Evolutionary conservation across 192 early-diverging fungal genomes (phyloP), one percentile per base, ranked within the genome.

Genomic region (Gaertneriomyces sp.): DNA sequence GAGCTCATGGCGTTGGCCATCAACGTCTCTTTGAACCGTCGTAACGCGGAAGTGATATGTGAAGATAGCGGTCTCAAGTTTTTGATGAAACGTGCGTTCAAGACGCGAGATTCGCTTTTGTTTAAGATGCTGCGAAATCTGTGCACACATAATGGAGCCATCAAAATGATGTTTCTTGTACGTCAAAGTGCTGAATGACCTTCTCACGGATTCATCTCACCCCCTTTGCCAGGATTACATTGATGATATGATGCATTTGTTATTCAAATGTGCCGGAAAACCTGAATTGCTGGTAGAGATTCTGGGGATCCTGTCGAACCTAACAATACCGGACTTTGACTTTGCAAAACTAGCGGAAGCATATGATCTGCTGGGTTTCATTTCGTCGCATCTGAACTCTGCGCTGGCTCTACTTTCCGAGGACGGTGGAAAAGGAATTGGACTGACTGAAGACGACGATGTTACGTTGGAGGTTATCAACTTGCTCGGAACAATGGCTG

Each of bases 321-420:
- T 83, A 14, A 80, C 43, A 0, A 81, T 83, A 7, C 75, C 76
- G 12, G 74, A 81, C 51, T 79, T 85, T 61, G 83, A 85, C 60
- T 83, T 69, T 60, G 75, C 74, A 5, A 82, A 82, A 57, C 73
- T 84, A 39, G 76, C 76, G 0, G 69, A 79, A 44, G 63, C 79
- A 1, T 84, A 82, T 62, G 25, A 60, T 14, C 72, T 84, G 9
- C 49, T 84, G 39, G 65, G 56, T 12, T 75, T 71, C 43, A 61
- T 82, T n/a, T 47, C 55, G n/a, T 45, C 60, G 12, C 50, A 64
- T 25, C 69, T 79, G 6, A 49, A 49, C 2, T n/a, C 47, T 12
- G 47, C 47, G 17, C 11, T 49, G 47, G 17, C 11, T 12, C 47
- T 49, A 17, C 47, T 49, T 17, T 49, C 47, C 47, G 47, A 17